These are phyloP conservation scores for Diplogelasinospora grovesii DNA, from an alignment of 495 filamentous ascomycete species.

Conservation along the genomic window DNA sequence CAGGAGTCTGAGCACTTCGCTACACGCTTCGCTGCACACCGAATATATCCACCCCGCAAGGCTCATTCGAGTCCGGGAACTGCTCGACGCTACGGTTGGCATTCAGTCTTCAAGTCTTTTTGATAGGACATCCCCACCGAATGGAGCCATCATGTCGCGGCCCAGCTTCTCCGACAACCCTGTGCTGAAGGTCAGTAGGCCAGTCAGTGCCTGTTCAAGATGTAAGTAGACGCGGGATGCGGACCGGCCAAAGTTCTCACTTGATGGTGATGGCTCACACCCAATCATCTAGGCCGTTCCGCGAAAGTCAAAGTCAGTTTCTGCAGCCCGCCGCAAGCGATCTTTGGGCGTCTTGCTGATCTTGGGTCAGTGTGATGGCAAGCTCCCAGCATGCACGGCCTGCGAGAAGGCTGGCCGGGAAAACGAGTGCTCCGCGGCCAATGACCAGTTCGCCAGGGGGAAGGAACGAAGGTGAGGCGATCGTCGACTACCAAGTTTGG, in stretches of 20 bases:
- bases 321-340: no score
- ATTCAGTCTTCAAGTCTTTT: no score
- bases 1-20: no score
- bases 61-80: no score
- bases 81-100: no score
- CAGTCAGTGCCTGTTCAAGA: conserved; percentile 86
- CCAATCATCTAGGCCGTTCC: conserved; percentile 47
- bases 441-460: conserved; percentile 86
- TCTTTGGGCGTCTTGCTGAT: conserved; percentile 12
- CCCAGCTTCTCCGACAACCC: conserved; percentile 60
- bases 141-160: conserved; percentile 28
- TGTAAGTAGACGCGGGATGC: conserved; percentile 52
- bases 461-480: conserved; percentile 68
- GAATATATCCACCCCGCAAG: no score
- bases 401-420: conserved; percentile 80
- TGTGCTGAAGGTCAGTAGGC: conserved; percentile 78
- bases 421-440: conserved; percentile 82
- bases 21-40: no score
- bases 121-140: conserved; percentile 7
- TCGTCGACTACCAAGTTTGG: not conserved
- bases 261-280: not conserved
- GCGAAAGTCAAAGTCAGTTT: conserved; percentile 76
- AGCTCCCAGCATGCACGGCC: conserved; percentile 85
- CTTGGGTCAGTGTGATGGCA: conserved; percentile 69
- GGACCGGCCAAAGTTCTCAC: no score